Base-by-base conservation (phyloP, 1,139 yeast species). In the Blastobotrys elegans region DNA sequence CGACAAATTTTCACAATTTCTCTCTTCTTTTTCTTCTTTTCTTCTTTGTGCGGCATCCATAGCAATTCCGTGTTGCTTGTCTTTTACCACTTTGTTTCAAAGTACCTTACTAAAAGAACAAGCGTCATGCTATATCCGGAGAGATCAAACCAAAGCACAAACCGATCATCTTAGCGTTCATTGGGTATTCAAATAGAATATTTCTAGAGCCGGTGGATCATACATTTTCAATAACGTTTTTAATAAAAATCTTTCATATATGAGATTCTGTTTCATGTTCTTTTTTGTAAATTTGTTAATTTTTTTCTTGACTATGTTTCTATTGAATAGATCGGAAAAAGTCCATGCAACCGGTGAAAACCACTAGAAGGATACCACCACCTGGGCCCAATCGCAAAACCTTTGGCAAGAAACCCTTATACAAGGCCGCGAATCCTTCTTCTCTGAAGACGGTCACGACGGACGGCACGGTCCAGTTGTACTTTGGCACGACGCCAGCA, bases 321-420 rank as follows among this genome's bases (percentile, higher is more conserved):
- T 74, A 80, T 55, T 83, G 84, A 51, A 75, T 54, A 14, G 77
- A 72, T 71, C 95, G 79, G 74, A 92, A 92, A 74, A 89, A 87
- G 66, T 90, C 96, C 95, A 90, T 89, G 60, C 92, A 82, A 32
- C 90, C 76, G 44, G 97, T 88, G 74, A 89, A 92, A 17, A 94
- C 98, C 47, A 94, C 97, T 66, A 92, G 76, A 64, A 94, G 74
- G 59, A 94, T 90, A 73, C 98, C 98, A 66, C 98, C 99, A 63
- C 98, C 98, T 52, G 98, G 98, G 48, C 98, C 98, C 60, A 94
- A 77, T 77, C 98, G 84, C 66, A 92, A 77, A 18, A 94, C 97
- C 76, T 94, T 94, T 59, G 99, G 98, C 59, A 92, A 68, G 79
- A 92, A 92, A 41, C 97, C 97, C 65, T 86, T 84, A 73, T 89